A percentile compares a stretch with the other conserved stretches of the same genome.
Conservation (phyloP, 1,139 yeast species). For the Pichia sp. region DNA sequence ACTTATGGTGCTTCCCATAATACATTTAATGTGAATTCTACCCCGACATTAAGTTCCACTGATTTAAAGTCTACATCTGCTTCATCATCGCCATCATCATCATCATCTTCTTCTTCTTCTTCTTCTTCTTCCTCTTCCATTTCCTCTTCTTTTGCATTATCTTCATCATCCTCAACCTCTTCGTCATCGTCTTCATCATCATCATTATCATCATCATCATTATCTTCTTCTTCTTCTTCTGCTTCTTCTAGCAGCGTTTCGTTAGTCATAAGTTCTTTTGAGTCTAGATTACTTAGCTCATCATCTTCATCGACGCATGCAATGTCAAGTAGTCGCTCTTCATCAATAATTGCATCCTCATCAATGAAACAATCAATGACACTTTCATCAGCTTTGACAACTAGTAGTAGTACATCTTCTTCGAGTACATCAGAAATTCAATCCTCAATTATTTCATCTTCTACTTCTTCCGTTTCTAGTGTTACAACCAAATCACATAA, state of each 20-base stretch:
- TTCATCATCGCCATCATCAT: not conserved
- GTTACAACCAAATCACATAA: slow-evolving; percentile 3
- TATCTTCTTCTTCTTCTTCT: not conserved
- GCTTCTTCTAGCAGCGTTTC: not conserved
- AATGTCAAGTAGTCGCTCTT: not conserved
- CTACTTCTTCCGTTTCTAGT: not conserved
- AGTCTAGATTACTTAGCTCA: not conserved
- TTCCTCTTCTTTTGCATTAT: not conserved
- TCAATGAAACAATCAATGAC: too few species aligned
- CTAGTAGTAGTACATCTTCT: not conserved
- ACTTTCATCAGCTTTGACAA: too few species aligned
- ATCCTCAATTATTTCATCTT: not conserved
- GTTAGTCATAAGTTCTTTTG: too few species aligned
- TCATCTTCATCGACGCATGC: not conserved
- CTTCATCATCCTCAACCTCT: slow-evolving; percentile 2
- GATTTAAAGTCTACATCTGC: not conserved
- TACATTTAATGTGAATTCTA: slow-evolving; percentile 4
- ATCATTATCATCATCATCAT: not conserved
- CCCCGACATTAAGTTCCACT: slow-evolving; percentile 3
- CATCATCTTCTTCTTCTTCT: not conserved
- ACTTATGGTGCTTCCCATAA: slow-evolving; percentile 9
- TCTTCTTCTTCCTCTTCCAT: not conserved
- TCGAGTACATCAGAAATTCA: not conserved
- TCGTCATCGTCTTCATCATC: not conserved
- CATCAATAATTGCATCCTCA: not conserved